These are phyloP conservation scores for Ascochyta koolunga DNA, from an alignment of 2,329 filamentous ascomycete genomes.

Conservation along the genomic window DNA sequence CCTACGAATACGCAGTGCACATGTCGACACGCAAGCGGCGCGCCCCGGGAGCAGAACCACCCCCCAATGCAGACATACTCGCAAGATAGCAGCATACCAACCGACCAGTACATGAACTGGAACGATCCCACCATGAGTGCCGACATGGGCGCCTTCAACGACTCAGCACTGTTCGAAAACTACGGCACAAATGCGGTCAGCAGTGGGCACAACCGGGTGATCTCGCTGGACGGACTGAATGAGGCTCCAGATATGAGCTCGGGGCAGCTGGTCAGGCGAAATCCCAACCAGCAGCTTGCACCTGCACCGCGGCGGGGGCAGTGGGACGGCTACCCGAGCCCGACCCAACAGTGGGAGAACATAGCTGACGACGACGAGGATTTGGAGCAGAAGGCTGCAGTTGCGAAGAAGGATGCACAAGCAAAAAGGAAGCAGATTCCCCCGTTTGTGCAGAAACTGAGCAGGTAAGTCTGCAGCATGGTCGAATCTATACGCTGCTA, in stretches of 20 bases:
- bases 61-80: conserved; percentile 60
- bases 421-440: conserved; percentile 94
- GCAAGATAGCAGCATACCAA: conserved; percentile 51
- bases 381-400: conserved; percentile 77
- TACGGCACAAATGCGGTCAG: conserved; percentile 23
- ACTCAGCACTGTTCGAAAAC: conserved; percentile 47
- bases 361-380: conserved; percentile 73
- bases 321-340: conserved; percentile 49
- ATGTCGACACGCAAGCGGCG: conserved; percentile 68
- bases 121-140: conserved; percentile 32
- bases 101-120: conserved; percentile 47
- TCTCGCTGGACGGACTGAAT: conserved; percentile 41
- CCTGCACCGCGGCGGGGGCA: conserved; percentile 43
- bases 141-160: conserved; percentile 42
- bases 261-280: conserved; percentile 55
- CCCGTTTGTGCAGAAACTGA: conserved; percentile 96
- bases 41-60: conserved; percentile 73
- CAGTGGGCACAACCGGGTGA: conserved; percentile 37
- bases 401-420: conserved; percentile 86
- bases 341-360: conserved; percentile 61
- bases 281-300: conserved; percentile 54
- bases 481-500: no score
- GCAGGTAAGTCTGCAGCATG: conserved; percentile 71
- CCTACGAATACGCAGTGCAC: conserved; percentile 6
- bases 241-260: conserved; percentile 34